These are phyloP conservation scores for Penicillium maclennaniae DNA, from an alignment of 495 filamentous ascomycete genomes.

Conservation along the genomic window DNA sequence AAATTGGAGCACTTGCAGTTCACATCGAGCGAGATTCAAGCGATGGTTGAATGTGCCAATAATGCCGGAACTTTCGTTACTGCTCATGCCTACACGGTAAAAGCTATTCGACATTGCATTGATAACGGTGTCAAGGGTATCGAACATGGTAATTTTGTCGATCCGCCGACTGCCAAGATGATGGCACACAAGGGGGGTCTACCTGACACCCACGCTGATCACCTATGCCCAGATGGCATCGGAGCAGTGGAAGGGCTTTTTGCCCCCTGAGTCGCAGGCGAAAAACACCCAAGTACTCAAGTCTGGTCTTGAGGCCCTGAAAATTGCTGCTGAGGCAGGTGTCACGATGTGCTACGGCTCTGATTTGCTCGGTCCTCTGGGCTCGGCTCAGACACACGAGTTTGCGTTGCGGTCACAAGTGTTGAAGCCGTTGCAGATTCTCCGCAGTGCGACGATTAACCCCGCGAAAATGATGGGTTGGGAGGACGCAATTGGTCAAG, in stretches of 20 bases:
- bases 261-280: constrained; percentile 34
- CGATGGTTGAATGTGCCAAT: constrained; percentile 43
- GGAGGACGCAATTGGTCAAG: constrained; percentile 40
- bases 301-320: constrained; percentile 41
- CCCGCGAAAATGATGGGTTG: constrained; percentile 44
- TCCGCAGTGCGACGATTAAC: constrained; percentile 51
- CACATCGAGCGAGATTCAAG: constrained; percentile 48
- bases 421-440: constrained; percentile 36
- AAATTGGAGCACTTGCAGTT: constrained; percentile 49
- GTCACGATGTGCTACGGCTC: constrained; percentile 54
- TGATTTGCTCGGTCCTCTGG: constrained; percentile 49
- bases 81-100: constrained; percentile 51
- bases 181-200: constrained; percentile 44
- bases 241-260: constrained; percentile 37
- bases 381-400: constrained; percentile 45
- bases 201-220: constrained; percentile 51
- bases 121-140: constrained; percentile 53
- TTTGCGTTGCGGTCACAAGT: constrained; percentile 45
- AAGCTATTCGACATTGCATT: constrained; percentile 49
- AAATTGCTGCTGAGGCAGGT: constrained; percentile 43
- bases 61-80: constrained; percentile 52
- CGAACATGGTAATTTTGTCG: constrained; percentile 55
- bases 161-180: constrained; percentile 44
- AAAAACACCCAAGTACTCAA: constrained; percentile 48
- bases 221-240: constrained; percentile 48